Base-by-base conservation (phyloP, 257 asterid species). In the Penstemon davidsonii region DNA sequence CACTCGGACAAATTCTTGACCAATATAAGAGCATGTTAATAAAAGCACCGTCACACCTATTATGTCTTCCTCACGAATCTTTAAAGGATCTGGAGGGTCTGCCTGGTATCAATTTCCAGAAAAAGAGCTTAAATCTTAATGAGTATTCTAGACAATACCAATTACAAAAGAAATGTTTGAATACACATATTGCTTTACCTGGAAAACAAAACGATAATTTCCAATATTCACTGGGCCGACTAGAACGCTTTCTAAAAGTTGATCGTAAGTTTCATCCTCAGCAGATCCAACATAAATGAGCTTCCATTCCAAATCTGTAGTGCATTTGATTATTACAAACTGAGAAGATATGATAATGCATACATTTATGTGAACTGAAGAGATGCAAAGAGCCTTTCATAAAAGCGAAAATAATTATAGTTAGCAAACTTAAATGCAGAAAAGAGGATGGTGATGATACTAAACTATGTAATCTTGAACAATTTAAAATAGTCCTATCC, bases 221-320 rank as follows among this genome's bases (percentile, higher is more conserved):
- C 96, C 98, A 68, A 83, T 90, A 75, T 89, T 91, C 73, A 91
- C 95, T 10, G 98, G 98, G 60, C 98, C 98, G 52, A 91, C 98
- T 74, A 91, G 88, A 73, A 89, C 98, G 73, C 98, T 91, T 78
- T 91, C 98, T 73, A 89, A 45, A 62, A 91, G 95, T 64, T 91
- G 98, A 79, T 91, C 98, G 60, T 87, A 89, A n/a, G 95, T 84
- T 74, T 89, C 98, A 72, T 91, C 98, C 80, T 91, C 98, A 45
- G 98, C 98, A 13, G 98, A 91, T 79, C 98, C 98, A 25, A 91
- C 98, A 70, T 91, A 91, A 38, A 84, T 83, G 69, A 91, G 96
- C 69, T 91, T 91, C 98, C 98, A 91, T 71, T 91, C 98, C 83
- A 91, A 76, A 81, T 91, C 98, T 91, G 92, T 25, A 12, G 39